A percentile compares a stretch with the other conserved stretches of the same genome.
Evolutionary conservation across 768 basidiomycete genomes (phyloP).

Genomic region (Boletales sp.): DNA sequence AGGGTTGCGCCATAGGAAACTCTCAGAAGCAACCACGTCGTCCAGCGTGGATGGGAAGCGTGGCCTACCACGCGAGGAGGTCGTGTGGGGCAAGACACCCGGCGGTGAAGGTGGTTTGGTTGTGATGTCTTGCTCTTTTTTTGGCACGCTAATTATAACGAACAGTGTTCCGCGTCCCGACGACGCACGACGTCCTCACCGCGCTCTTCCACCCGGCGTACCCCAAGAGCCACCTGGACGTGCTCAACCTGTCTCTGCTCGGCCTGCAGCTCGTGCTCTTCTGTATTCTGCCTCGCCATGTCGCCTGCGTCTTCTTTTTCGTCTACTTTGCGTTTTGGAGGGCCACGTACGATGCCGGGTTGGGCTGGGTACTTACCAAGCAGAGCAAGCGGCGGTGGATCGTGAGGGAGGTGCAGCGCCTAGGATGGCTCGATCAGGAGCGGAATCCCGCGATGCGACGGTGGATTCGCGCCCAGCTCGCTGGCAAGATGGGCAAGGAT

Average conservation of each 20-base stretch:
- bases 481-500: slow-evolving; percentile 90
- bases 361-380: slow-evolving; percentile 91
- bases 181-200: slow-evolving; percentile 87
- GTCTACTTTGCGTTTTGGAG: slow-evolving; percentile 94
- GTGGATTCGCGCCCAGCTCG: slow-evolving; percentile 87
- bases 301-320: slow-evolving; percentile 69
- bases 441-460: slow-evolving; percentile 57
- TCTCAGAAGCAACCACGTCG: not conserved
- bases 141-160: not conserved
- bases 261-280: slow-evolving; percentile 76
- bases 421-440: slow-evolving; percentile 86
- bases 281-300: slow-evolving; percentile 52
- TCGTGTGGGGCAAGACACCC: slow-evolving; percentile 89
- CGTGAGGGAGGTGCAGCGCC: slow-evolving; percentile 68
- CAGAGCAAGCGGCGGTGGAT: slow-evolving; percentile 97
- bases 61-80: slow-evolving; percentile 38
- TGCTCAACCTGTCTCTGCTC: slow-evolving; percentile 78
- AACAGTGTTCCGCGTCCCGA: slow-evolving; percentile 88
- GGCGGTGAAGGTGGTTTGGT: slow-evolving; percentile 61
- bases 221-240: slow-evolving; percentile 85
- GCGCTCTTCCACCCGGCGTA: slow-evolving; percentile 78
- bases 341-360: slow-evolving; percentile 84
- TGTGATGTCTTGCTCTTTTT: not conserved
- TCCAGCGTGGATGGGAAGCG: slow-evolving; percentile 5
- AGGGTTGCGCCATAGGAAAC: slow-evolving; percentile 24